Conservation (phyloP, 805 yeast genomes). For the Ogataea ganodermae region DNA sequence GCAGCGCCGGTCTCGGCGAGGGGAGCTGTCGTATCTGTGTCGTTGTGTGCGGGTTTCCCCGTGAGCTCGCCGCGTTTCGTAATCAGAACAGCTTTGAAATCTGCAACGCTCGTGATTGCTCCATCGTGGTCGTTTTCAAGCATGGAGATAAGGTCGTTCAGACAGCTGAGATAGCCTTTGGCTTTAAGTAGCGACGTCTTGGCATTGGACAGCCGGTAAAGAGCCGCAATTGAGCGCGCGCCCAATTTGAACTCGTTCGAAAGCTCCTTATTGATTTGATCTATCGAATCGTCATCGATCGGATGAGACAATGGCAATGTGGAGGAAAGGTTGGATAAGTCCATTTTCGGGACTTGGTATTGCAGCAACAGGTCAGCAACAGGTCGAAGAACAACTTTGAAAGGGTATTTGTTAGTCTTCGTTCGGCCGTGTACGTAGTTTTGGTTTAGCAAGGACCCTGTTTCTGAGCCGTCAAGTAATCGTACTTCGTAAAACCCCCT, state of each 20-base stretch:
- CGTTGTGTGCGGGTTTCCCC: slow-evolving; percentile 7
- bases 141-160: slow-evolving; percentile 50
- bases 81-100: slow-evolving; percentile 40
- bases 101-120: slow-evolving; percentile 35
- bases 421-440: too few relatives aligned
- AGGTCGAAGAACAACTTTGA: too few relatives aligned
- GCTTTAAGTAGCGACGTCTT: slow-evolving; percentile 48
- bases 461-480: background rate
- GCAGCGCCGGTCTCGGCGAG: background rate
- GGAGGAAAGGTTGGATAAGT: slow-evolving; percentile 59
- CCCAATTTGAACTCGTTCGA: slow-evolving; percentile 68
- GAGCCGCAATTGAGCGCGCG: slow-evolving; percentile 68
- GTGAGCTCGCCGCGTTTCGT: slow-evolving; percentile 31
- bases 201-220: slow-evolving; percentile 61
- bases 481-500: background rate
- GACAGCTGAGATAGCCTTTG: slow-evolving; percentile 62
- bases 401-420: too few relatives aligned
- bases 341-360: slow-evolving; percentile 42
- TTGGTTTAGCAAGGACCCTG: too few relatives aligned
- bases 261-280: slow-evolving; percentile 53
- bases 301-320: slow-evolving; percentile 56
- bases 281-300: slow-evolving; percentile 47
- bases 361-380: background rate
- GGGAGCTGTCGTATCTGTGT: background rate
- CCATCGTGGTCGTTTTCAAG: slow-evolving; percentile 21